Conservation (phyloP, 2,329 filamentous ascomycete genomes). For the Colletotrichum theobromicola region DNA sequence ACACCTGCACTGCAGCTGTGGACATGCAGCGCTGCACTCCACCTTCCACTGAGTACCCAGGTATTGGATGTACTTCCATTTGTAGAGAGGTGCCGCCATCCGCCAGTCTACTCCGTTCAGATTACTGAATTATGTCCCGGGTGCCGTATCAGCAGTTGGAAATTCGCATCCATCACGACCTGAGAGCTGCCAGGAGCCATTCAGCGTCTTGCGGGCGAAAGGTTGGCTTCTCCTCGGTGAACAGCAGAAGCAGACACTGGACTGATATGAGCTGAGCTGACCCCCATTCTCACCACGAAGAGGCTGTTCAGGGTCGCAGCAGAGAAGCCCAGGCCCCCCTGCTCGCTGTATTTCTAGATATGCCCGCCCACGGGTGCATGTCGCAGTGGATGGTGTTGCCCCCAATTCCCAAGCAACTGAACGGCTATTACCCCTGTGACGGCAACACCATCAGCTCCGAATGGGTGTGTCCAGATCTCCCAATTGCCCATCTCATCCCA, state of each 20-base stretch:
- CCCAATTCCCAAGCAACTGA: background rate
- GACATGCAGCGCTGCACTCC: background rate
- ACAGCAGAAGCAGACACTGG: background rate
- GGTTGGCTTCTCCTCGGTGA: background rate
- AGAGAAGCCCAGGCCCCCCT: background rate
- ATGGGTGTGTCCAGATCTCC: constrained; percentile 8
- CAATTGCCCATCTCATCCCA: constrained; percentile 1
- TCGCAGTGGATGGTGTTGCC: background rate
- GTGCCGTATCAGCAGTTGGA: background rate
- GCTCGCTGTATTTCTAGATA: background rate
- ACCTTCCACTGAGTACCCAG: background rate
- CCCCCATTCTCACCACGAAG: background rate
- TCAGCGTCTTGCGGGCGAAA: background rate
- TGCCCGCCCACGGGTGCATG: background rate
- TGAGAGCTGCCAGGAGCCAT: background rate
- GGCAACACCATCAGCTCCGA: background rate
- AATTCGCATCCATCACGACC: background rate
- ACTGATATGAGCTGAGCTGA: background rate
- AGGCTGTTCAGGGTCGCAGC: background rate
- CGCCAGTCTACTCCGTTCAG: too few species aligned
- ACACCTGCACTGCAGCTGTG: background rate
- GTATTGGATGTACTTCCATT: background rate
- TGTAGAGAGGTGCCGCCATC: background rate
- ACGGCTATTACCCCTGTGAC: background rate
- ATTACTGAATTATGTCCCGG: background rate